Evolutionary conservation across 2,329 filamentous ascomycete genomes (phyloP).

Genomic region (Arthrobotrys entomopaga): DNA sequence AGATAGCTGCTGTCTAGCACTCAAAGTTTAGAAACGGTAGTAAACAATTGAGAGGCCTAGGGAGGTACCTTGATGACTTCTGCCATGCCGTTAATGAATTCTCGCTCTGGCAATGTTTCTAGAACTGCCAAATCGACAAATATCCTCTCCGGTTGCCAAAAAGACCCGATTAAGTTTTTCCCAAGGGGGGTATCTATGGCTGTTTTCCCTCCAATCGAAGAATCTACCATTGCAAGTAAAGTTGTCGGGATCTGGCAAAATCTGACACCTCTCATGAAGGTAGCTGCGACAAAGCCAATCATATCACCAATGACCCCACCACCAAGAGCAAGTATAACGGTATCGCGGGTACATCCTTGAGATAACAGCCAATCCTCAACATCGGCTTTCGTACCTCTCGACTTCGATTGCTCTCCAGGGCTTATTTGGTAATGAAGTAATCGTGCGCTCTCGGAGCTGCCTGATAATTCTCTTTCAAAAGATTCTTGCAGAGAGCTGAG

Average conservation of each 20-base stretch:
- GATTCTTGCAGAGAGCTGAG: constrained; percentile 77
- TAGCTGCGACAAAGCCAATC: constrained; percentile 96
- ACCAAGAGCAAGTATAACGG: constrained; percentile 91
- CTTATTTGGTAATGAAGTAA: constrained; percentile 87
- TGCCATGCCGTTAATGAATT: constrained; percentile 99
- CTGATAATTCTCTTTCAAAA: constrained; percentile 66
- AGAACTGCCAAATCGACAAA: constrained; percentile 95
- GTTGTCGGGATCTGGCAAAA: constrained; percentile 98
- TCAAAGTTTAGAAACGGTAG: constrained; percentile 25
- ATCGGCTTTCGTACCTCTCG: constrained; percentile 88
- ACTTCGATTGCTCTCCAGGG: constrained; percentile 93
- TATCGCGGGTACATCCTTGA: constrained; percentile 92
- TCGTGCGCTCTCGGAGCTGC: constrained; percentile 66
- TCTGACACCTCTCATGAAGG: constrained; percentile 96
- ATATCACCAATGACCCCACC: constrained; percentile 98
- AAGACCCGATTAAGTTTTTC: constrained; percentile 94
- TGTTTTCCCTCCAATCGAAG: constrained; percentile 97
- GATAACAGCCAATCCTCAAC: constrained; percentile 98
- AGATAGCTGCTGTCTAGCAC: constrained; percentile 87
- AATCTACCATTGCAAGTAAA: constrained; percentile 96
- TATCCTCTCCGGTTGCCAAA: constrained; percentile 94
- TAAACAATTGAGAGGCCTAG: not conserved
- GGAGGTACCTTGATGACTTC: constrained; percentile 82
- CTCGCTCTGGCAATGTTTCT: constrained; percentile 85
- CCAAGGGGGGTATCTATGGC: constrained; percentile 95